phyloP scores from a whole-genome alignment of 2,329 filamentous ascomycete genomes.

The Pseudocercospora pini-densiflorae region DNA sequence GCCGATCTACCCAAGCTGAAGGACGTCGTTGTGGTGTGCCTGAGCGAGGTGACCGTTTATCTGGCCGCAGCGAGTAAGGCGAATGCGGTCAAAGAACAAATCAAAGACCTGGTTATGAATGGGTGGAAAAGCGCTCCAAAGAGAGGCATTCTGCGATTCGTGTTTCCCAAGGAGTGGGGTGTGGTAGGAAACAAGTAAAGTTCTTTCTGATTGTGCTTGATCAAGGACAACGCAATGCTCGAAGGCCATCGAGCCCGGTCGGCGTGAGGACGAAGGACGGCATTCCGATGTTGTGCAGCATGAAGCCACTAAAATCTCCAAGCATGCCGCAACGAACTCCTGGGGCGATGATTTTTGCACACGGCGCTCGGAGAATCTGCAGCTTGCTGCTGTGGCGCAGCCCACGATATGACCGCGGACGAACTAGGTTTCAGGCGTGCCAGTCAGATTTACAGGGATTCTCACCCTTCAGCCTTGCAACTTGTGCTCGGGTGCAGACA shows the following conservation, averaged over 20 bases:
- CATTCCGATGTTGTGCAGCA: no score
- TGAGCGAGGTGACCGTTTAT: not conserved
- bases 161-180: constrained; percentile 16
- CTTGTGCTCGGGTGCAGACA: no score
- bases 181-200: not conserved
- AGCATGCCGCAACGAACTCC: not conserved
- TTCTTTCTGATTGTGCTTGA: not conserved
- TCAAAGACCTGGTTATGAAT: not conserved
- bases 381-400: not conserved
- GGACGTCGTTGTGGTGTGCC: not conserved
- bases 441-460: no score
- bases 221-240: not conserved
- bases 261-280: no score
- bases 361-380: not conserved
- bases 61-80: constrained; percentile 10
- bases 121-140: not conserved
- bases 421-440: no score
- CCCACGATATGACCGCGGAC: not conserved
- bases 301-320: not conserved
- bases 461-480: no score
- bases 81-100: constrained; percentile 7
- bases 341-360: not conserved
- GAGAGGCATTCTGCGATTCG: constrained; percentile 2
- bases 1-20: constrained; percentile 5
- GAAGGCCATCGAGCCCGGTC: not conserved